Base-by-base conservation (phyloP, 73 alveolate species). In the Halteria grandinella region DNA sequence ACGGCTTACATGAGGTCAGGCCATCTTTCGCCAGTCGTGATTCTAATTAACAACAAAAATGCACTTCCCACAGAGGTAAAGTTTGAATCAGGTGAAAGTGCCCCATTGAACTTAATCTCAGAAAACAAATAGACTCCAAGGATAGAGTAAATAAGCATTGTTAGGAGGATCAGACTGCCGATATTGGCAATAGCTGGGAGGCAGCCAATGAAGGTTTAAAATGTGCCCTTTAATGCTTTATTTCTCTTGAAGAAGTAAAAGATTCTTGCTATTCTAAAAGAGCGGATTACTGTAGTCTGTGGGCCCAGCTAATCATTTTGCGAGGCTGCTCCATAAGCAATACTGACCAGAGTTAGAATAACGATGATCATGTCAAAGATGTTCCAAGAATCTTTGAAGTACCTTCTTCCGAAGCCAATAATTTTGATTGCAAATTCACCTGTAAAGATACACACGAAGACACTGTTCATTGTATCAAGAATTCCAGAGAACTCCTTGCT, bases 321-420 rank as follows among this genome's bases (percentile, higher is more conserved):
- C 18, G 80, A 49, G 70, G 37, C 3, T 79, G 88, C 8, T 85
- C 86, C 15, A 89, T 77, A n/a, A 89, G 76, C n/a, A 7, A 83
- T 32, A n/a, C 87, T 51, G 17, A 74, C 8, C 33, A 41, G 31
- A 1, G 87, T 20, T 0, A 79, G 83, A 23, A 81, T 20, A 0
- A 90, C 93, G 29, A 89, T 85, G 51, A 88, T 50, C 21, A 89
- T 84, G 69, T 89, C 96, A 54, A 89, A 89, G 15, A 62, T 59
- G 69, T 89, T 89, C 96, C 96, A 89, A 24, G 73, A 72, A 1
- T 75, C 74, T 11, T 74, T 43, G 52, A 89, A 89, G 60, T 89
- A 89, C 51, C 49, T 48, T 12, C 11, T 54, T 1, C 85, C 88
- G 5, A 78, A 75, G 45, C 87, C 80, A 33, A 50, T 48, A 54